Evolutionary conservation across 116 monocot species (phyloP).

Genomic region (Cymodocea nodosa): DNA sequence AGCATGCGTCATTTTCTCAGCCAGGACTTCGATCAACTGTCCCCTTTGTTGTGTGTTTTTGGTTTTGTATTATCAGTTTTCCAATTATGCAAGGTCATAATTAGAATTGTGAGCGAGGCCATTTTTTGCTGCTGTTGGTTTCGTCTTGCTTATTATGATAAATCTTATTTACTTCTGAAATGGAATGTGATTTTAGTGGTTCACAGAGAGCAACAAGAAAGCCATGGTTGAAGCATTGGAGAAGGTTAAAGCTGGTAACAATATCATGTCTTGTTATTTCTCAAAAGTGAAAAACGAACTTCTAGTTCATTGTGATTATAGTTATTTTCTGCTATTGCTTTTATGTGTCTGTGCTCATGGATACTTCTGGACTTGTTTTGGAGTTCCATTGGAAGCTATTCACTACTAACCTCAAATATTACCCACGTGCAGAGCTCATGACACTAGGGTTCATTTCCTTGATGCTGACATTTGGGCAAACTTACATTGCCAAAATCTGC

Average conservation of each 20-base stretch:
- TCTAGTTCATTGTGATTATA: background rate
- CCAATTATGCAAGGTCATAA: too few relatives aligned
- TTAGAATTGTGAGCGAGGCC: too few relatives aligned
- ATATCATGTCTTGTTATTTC: background rate
- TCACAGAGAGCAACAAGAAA: conserved; percentile 38
- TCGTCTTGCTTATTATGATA: background rate
- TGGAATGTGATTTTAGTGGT: conserved; percentile 33
- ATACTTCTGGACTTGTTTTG: too few relatives aligned
- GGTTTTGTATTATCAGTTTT: background rate
- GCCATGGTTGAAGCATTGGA: conserved; percentile 68
- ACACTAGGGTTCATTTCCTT: conserved; percentile 94
- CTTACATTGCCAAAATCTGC: conserved; percentile 76
- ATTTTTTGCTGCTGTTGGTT: too few relatives aligned
- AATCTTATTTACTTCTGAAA: background rate
- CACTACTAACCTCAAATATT: too few relatives aligned
- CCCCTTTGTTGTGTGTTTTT: background rate
- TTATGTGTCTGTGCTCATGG: background rate
- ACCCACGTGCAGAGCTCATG: conserved; percentile 60
- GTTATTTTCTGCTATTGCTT: background rate
- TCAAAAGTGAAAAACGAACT: too few relatives aligned
- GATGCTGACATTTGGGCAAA: conserved; percentile 85
- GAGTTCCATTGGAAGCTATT: too few relatives aligned
- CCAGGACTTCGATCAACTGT: too few relatives aligned
- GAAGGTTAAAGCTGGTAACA: conserved; percentile 72
- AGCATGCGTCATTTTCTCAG: too few relatives aligned